Base-by-base conservation (phyloP, 2,329 filamentous ascomycete genomes). In the Phoma herbarum region DNA sequence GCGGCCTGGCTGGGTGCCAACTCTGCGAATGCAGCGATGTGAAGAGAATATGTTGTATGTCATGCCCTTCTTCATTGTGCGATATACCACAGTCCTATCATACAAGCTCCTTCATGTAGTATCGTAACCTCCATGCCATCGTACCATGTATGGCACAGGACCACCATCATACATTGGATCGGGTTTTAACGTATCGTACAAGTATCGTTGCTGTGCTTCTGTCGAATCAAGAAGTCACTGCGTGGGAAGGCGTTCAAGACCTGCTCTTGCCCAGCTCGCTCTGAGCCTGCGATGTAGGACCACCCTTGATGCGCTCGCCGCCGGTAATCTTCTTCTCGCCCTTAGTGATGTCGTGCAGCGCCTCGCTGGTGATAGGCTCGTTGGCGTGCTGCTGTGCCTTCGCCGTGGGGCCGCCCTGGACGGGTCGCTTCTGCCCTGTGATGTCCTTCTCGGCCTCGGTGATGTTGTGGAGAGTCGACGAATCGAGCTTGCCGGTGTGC, bases 1-100 rank as follows among this genome's bases (percentile, higher is more conserved):
- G 81, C 81, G 1, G 71, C 76, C 14, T 88, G 85, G 77, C 74
- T 88, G 54, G 59, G 59, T 12, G 61, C 61, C 10, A 66, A 73
- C 60, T 59, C 66, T 39, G 33, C 46, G 14, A 52, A 42, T n/a
- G 35, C 52, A 6, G n/a, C 57, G 3, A 60, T 60, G 57, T 60
- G 35, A 49, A n/a, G 14, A 5, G 10, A 12, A 23, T 2, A 4
- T 9, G 8, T 26, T 23, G 25, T 26, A 16, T 43, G 23, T 29
- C 35, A 42, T 37, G 29, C 28, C 14, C 9, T 46, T 45, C 8
- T 56, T 56, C 46, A 45, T 56, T 39, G 39, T 42, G 45, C 52
- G 29, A 44, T 49, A 56, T 45, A 56, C 52, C 45, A 56, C n/a
- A 29, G 5, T 48, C 25, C 26, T 48, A 48, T 42, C 22, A 18